A percentile compares a stretch with the other conserved stretches of the same genome.
Evolutionary conservation across 2,329 filamentous ascomycete genomes (phyloP).

Genomic region (Fusarium redolens): DNA sequence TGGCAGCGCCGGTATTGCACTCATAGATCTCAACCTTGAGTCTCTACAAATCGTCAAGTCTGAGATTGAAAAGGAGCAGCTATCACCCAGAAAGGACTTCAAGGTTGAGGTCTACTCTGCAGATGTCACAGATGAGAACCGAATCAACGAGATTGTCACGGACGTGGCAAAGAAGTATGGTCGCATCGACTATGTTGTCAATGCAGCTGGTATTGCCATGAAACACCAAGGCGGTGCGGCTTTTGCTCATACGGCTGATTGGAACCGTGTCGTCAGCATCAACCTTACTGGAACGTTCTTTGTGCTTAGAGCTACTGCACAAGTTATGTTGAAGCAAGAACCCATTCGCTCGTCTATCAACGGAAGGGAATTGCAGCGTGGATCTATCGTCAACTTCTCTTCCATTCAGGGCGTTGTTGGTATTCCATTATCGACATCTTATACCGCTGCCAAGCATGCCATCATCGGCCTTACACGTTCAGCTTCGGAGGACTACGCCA

Average conservation of each 20-base stretch:
- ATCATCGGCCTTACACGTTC: conserved; percentile 43
- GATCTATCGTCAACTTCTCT: conserved; percentile 36
- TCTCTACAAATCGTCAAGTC: conserved; percentile 27
- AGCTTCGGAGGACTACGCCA: conserved; percentile 56
- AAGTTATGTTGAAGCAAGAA: conserved; percentile 58
- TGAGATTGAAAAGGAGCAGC: conserved; percentile 32
- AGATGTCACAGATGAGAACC: conserved; percentile 48
- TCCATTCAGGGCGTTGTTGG: conserved; percentile 36
- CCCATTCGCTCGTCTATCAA: conserved; percentile 52
- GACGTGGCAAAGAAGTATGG: conserved; percentile 48
- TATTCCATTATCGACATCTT: conserved; percentile 29
- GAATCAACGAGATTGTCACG: conserved; percentile 39
- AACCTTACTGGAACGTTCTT: conserved; percentile 58
- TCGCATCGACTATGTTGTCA: conserved; percentile 55
- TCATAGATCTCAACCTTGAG: conserved; percentile 44
- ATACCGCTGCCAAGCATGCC: conserved; percentile 34
- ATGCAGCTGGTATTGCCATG: conserved; percentile 54
- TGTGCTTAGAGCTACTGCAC: conserved; percentile 52
- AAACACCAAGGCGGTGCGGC: conserved; percentile 53
- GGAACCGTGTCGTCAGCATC: conserved; percentile 54
- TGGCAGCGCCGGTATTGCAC: conserved; percentile 44
- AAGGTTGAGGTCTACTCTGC: conserved; percentile 15
- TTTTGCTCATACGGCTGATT: conserved; percentile 51
- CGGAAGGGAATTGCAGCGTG: conserved; percentile 22
- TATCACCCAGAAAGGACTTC: not conserved